Conservation (phyloP, 495 filamentous ascomycete genomes). For the Mycothermus thermophilus region DNA sequence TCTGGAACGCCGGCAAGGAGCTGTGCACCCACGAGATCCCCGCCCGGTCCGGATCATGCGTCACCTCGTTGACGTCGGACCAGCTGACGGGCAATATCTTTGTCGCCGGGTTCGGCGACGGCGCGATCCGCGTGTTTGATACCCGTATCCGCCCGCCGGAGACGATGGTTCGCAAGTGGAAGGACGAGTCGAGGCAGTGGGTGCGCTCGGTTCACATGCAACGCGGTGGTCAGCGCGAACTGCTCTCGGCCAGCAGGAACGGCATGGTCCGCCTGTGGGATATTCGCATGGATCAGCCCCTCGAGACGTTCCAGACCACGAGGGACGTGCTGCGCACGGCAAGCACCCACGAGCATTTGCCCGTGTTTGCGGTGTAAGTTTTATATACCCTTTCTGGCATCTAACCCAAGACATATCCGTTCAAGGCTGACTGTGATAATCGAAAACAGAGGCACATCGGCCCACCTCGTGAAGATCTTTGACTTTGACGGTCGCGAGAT, state of each 20-base stretch:
- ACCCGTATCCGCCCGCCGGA: constrained; percentile 66
- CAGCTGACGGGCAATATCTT: constrained; percentile 95
- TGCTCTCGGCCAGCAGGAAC: constrained; percentile 73
- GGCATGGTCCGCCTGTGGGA: constrained; percentile 96
- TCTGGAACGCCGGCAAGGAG: constrained; percentile 92
- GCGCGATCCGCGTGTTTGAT: constrained; percentile 91
- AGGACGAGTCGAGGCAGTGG: constrained; percentile 74
- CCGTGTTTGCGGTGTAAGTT: constrained; percentile 89
- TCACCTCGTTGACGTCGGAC: constrained; percentile 89
- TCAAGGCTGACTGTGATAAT: too few relatives aligned
- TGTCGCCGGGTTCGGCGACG: constrained; percentile 90
- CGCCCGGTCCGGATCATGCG: constrained; percentile 86
- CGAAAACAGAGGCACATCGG: constrained; percentile 78
- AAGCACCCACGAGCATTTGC: constrained; percentile 91
- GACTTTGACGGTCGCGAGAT: constrained; percentile 69
- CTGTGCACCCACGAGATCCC: constrained; percentile 90
- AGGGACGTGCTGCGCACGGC: constrained; percentile 67
- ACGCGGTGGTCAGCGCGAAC: constrained; percentile 79
- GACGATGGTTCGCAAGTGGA: constrained; percentile 90
- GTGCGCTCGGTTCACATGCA: constrained; percentile 94
- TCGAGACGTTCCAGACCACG: constrained; percentile 62
- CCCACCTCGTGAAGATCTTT: constrained; percentile 80
- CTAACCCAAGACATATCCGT: too few relatives aligned
- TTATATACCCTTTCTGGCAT: constrained; percentile 1
- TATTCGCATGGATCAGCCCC: constrained; percentile 64